Base-by-base conservation (phyloP, 345 rosid genomes). In the Brassica incana region DNA sequence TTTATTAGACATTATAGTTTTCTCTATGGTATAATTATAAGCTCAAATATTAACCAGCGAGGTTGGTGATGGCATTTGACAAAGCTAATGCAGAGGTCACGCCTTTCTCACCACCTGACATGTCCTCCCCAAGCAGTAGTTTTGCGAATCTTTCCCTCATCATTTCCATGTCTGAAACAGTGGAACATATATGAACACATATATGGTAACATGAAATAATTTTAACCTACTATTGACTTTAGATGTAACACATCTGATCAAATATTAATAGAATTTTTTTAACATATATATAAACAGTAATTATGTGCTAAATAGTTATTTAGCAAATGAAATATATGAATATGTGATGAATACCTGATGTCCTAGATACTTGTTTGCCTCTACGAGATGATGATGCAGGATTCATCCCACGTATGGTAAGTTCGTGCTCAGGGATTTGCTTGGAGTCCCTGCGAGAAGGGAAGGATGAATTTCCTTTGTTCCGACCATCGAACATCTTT, bases 401-500 rank as follows among this genome's bases (percentile, higher is more conserved):
- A 48, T 48, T 12, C 56, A 48, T 48, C 56, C 6, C 56, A 48
- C 1, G 16, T 48, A 48, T 4, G 56, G 56, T 14, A 5, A 50
- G 56, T 50, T 50, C 56, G 2, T 50, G 56, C 6, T 50, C 56
- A 14, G 56, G 18, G 6, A n/a, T 50, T 14, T 50, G 16, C 7
- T 5, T n/a, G 56, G 18, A 14, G 18, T 50, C 56, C 5, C 18
- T 4, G 18, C 56, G 56, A 50, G 56, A 50, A 50, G 56, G 8
- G 18, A 50, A 50, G 18, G 56, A 50, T 50, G 56, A 14, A 50
- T 14, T 0, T 50, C 56, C 56, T 14, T 14, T 14, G 18, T 50
- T 50, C 56, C 18, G 6, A 50, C 56, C 83, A 2, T 89, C 98
- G 36, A 78, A 80, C 88, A 87, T 85, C 77, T 71, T 83, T 74